Conservation (phyloP, 31 red algal species). For the Porphyra umbilicalis region DNA sequence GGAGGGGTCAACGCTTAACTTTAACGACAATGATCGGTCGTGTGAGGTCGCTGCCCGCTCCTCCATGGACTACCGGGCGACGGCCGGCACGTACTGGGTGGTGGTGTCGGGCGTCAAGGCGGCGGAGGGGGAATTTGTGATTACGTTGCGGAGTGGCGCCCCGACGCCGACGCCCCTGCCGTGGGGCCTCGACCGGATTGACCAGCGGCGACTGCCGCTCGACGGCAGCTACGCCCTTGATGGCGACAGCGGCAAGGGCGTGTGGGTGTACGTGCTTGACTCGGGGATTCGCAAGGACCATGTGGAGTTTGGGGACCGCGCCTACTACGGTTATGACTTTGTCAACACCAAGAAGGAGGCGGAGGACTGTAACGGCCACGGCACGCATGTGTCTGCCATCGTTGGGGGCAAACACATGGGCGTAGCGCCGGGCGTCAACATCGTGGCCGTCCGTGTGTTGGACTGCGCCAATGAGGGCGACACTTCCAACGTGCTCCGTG, state of each 20-base stretch:
- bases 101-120: not conserved
- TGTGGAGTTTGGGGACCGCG: constrained; percentile 46
- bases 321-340: constrained; percentile 25
- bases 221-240: constrained; percentile 28
- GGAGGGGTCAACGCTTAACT: not conserved
- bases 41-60: not conserved
- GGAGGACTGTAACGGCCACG: constrained; percentile 63
- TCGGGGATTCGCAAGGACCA: constrained; percentile 49
- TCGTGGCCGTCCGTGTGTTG: constrained; percentile 36
- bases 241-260: constrained; percentile 22
- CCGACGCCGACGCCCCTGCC: not conserved
- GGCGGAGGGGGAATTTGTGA: not conserved
- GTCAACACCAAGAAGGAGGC: constrained; percentile 17
- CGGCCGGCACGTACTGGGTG: not conserved
- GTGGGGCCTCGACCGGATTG: constrained; percentile 69
- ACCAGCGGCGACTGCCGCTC: constrained; percentile 45
- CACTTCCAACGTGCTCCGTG: constrained; percentile 22
- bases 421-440: constrained; percentile 22
- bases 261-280: constrained; percentile 59
- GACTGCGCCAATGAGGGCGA: constrained; percentile 38
- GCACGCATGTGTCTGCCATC: constrained; percentile 51
- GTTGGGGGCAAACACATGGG: constrained; percentile 43
- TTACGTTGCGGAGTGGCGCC: not conserved
- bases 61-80: not conserved
- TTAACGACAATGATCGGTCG: not conserved